Evolutionary conservation across 1,139 yeast genomes (phyloP).

Genomic region (Suhomyces anneliseae): DNA sequence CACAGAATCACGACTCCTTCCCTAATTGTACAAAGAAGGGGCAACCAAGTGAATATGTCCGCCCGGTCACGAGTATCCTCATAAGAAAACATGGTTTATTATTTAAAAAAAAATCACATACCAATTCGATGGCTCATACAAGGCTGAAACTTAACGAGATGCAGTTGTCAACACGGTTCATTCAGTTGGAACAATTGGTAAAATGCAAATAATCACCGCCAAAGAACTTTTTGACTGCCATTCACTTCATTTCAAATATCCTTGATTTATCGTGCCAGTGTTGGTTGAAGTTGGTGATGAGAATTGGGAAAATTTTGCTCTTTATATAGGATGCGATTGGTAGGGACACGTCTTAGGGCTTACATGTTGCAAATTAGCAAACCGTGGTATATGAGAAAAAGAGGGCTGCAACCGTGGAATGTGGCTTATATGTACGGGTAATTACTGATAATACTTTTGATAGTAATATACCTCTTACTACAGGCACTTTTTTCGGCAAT

Average conservation of each 20-base stretch:
- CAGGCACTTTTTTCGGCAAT: too few relatives aligned
- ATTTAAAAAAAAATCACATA: not conserved
- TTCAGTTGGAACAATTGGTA: slow-evolving; percentile 87
- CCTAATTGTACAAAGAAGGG: slow-evolving; percentile 50
- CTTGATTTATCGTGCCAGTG: slow-evolving; percentile 6
- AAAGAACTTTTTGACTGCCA: slow-evolving; percentile 2
- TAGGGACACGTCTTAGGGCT: slow-evolving; percentile 11
- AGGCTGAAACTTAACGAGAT: slow-evolving; percentile 86
- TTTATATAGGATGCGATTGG: slow-evolving; percentile 4
- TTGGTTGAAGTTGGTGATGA: not conserved
- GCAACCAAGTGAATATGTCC: slow-evolving; percentile 60
- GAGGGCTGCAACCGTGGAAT: too few relatives aligned
- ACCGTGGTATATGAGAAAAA: too few relatives aligned
- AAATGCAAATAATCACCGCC: slow-evolving; percentile 70
- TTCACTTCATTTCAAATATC: slow-evolving; percentile 11
- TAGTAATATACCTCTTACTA: too few relatives aligned
- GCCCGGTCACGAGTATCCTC: slow-evolving; percentile 77
- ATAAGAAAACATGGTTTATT: slow-evolving; percentile 18
- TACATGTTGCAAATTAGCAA: not conserved
- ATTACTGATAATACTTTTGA: too few relatives aligned
- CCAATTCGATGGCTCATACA: slow-evolving; percentile 57
- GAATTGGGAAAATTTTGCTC: slow-evolving; percentile 7
- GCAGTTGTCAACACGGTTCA: slow-evolving; percentile 70
- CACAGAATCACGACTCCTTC: slow-evolving; percentile 67
- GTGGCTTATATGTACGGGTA: too few relatives aligned